Evolutionary conservation across 208 protist species (phyloP).

Genomic region (Leishmania martiniquensis): DNA sequence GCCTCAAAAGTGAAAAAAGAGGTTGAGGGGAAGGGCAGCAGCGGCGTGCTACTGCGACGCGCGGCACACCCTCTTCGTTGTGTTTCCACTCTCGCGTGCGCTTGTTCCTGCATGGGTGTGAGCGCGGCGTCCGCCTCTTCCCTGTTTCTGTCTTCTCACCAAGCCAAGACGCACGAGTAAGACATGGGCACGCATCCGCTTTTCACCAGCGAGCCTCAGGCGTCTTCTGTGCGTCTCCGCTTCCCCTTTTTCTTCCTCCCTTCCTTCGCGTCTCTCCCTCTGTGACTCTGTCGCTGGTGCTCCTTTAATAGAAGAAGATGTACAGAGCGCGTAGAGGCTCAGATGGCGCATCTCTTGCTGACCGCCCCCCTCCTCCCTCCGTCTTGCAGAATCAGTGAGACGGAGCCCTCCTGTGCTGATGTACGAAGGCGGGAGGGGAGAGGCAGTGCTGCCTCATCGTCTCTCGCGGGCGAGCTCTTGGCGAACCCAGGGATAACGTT

Average conservation of each 20-base stretch:
- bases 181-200: background rate
- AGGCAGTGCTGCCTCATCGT: background rate
- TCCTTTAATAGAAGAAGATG: background rate
- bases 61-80: background rate
- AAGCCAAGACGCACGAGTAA: background rate
- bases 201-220: background rate
- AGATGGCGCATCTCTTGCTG: background rate
- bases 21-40: no score
- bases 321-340: background rate
- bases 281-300: background rate
- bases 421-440: background rate
- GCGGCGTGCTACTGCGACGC: background rate
- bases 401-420: background rate
- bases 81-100: no score
- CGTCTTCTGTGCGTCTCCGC: background rate
- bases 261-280: no score
- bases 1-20: background rate
- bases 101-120: no score
- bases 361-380: background rate
- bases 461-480: background rate
- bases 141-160: background rate
- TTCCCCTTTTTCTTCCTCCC: no score
- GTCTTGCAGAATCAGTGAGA: background rate
- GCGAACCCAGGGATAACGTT: background rate
- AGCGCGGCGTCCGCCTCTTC: background rate